Evolutionary conservation across 2,329 filamentous ascomycete genomes (phyloP).

Genomic region (Aureobasidium leucospermi): DNA sequence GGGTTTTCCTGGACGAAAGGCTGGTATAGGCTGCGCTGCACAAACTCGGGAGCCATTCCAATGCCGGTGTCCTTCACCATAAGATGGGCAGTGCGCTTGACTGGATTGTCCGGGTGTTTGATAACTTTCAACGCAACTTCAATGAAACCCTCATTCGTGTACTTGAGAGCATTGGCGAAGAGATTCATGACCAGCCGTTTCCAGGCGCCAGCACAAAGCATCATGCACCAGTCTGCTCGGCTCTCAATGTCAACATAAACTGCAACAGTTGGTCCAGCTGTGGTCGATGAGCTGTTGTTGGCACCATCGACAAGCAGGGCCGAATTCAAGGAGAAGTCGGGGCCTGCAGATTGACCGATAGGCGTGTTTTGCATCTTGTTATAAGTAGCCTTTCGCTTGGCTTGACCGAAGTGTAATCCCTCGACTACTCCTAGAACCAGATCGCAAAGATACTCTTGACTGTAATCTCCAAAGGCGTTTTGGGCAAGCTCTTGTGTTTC

Average conservation of each 20-base stretch:
- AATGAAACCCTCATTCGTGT: conserved; percentile 34
- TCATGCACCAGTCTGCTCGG: conserved; percentile 5
- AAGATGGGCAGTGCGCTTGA: conserved; percentile 3
- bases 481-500: neutral
- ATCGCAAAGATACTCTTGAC: neutral
- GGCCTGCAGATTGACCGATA: neutral
- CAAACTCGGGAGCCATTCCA: conserved; percentile 27
- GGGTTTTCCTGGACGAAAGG: conserved; percentile 29
- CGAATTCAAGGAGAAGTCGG: neutral
- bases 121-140: conserved; percentile 18
- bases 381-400: neutral
- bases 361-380: neutral
- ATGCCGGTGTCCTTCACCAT: conserved; percentile 26
- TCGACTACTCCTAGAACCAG: neutral
- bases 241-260: conserved; percentile 2
- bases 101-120: neutral
- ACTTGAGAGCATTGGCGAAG: conserved; percentile 42
- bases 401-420: conserved; percentile 4
- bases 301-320: too few relatives aligned
- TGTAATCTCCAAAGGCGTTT: neutral
- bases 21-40: conserved; percentile 23
- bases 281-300: neutral
- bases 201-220: conserved; percentile 23
- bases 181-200: conserved; percentile 39
- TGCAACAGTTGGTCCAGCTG: neutral